Percentiles rank a stretch among this genome's conserved stretches.
Evolutionary conservation across 139 green algal species (phyloP).

Genomic region (Micractinium conductrix): DNA sequence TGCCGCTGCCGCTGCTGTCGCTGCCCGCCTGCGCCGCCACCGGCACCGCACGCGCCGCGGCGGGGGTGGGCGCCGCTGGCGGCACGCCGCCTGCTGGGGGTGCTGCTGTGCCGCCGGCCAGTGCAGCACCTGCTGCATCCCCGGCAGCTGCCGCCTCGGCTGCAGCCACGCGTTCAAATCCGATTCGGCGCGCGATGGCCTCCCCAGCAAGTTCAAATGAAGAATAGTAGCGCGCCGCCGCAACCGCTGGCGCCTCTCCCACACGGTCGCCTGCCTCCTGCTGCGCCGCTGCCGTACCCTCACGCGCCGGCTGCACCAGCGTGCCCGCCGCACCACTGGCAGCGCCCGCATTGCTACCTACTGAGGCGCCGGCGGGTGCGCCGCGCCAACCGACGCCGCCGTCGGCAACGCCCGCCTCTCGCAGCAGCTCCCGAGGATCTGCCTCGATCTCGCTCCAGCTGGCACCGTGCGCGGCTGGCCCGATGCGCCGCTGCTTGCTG

Average conservation of each 20-base stretch:
- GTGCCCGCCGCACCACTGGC: background rate
- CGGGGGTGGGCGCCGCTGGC: background rate
- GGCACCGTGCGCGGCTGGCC: background rate
- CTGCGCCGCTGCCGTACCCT: background rate
- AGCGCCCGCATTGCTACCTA: background rate
- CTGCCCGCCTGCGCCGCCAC: background rate
- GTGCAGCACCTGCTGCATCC: background rate
- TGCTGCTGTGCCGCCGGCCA: background rate
- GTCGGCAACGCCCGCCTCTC: background rate
- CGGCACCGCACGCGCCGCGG: background rate
- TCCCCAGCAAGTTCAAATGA: slow-evolving; percentile 53
- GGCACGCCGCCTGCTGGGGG: background rate
- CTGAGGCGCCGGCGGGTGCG: background rate
- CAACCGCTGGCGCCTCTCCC: background rate
- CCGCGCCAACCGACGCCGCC: background rate
- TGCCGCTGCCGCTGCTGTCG: slow-evolving; percentile 10
- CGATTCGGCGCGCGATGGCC: slow-evolving; percentile 55
- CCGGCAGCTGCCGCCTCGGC: background rate
- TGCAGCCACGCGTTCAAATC: slow-evolving; percentile 27
- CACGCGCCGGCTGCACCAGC: no score
- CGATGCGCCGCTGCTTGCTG: no score
- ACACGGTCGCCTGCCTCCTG: background rate
- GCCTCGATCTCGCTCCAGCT: background rate
- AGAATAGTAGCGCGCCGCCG: background rate
- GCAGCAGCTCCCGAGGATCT: background rate